A percentile compares a stretch with the other conserved stretches of the same genome.
Evolutionary conservation across 768 basidiomycete species (phyloP).

Genomic region (Hysterangium stoloniferum): DNA sequence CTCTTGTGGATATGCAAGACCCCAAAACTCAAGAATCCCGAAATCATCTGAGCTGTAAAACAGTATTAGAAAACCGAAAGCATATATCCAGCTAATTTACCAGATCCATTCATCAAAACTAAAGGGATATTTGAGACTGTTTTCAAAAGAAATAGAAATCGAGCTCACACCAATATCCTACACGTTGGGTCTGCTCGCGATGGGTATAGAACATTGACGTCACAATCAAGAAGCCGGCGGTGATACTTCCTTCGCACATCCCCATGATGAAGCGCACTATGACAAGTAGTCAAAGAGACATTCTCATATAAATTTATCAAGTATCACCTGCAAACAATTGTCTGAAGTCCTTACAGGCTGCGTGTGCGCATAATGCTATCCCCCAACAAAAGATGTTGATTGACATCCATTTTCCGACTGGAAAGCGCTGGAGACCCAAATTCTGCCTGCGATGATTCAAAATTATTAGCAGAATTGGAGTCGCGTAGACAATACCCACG

Average conservation of each 20-base stretch:
- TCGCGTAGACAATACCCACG: conserved; percentile 17
- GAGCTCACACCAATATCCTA: conserved; percentile 71
- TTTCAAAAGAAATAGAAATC: not conserved
- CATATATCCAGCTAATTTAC: conserved; percentile 26
- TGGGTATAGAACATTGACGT: conserved; percentile 75
- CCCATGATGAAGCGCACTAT: conserved; percentile 55
- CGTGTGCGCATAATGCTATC: conserved; percentile 50
- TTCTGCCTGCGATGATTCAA: conserved; percentile 35
- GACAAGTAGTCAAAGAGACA: not conserved
- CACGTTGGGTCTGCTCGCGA: conserved; percentile 56
- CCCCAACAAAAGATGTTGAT: conserved; percentile 64
- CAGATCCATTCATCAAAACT: conserved; percentile 74
- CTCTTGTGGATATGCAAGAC: conserved; percentile 49
- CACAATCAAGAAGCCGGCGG: conserved; percentile 71
- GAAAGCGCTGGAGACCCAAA: conserved; percentile 60
- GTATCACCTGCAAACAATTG: conserved; percentile 39
- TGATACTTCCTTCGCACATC: conserved; percentile 72
- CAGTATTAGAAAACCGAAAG: conserved; percentile 1
- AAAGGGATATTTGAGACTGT: not conserved
- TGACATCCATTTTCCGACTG: conserved; percentile 74
- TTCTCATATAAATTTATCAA: not conserved
- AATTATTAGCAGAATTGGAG: not conserved
- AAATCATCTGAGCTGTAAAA: conserved; percentile 54
- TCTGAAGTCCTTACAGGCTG: conserved; percentile 64
- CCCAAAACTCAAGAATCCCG: conserved; percentile 68